phyloP scores from a whole-genome alignment of 129 eudicot species.

The Centella asiatica region DNA sequence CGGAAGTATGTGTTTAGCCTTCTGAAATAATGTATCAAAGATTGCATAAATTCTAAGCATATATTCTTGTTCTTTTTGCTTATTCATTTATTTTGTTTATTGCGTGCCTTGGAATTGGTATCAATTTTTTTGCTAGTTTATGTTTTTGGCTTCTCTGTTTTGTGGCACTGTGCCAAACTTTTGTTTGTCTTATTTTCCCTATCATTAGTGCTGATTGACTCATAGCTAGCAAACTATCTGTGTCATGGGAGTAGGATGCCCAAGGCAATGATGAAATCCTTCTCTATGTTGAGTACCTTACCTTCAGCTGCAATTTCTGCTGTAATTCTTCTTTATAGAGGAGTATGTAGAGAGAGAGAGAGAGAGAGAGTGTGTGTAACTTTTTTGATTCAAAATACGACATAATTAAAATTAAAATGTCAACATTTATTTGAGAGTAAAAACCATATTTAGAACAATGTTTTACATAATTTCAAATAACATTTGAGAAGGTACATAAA shows the following conservation, averaged over 20 bases:
- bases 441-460: no score
- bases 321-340: no score
- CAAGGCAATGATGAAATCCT: no score
- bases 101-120: background rate
- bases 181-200: no score
- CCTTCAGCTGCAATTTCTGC: no score
- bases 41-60: background rate
- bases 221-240: background rate
- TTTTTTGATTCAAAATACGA: no score
- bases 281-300: background rate
- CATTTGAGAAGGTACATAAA: no score
- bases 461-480: no score
- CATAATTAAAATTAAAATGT: no score
- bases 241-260: background rate
- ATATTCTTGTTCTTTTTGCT: background rate
- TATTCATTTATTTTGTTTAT: background rate
- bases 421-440: no score
- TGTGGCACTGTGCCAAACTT: background rate
- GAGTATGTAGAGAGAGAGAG: no score
- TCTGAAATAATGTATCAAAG: background rate
- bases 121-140: background rate
- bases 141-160: background rate
- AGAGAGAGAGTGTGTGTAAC: no score
- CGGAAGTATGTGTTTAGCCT: slow-evolving; percentile 41
- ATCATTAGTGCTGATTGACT: background rate